Conservation (phyloP, 1,284 basidiomycete genomes). For the Leccinum subrobustum region DNA sequence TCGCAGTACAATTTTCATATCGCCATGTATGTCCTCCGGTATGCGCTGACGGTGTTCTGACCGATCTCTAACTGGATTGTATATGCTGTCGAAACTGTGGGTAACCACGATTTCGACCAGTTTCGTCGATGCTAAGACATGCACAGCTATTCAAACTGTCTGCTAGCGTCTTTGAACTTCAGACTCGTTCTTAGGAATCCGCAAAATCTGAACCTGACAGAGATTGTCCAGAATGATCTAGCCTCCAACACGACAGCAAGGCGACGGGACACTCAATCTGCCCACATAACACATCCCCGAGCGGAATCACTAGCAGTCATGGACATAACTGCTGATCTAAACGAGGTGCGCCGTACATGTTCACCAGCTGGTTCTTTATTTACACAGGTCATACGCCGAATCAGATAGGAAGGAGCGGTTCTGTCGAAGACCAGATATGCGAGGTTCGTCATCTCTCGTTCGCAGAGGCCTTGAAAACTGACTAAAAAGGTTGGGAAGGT, state of each 20-base stretch:
- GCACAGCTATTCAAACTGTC: slow-evolving; percentile 16
- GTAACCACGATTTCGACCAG: too few relatives aligned
- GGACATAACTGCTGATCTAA: neutral
- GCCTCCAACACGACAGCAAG: neutral
- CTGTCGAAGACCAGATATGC: neutral
- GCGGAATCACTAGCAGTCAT: neutral
- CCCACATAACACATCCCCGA: neutral
- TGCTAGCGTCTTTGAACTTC: slow-evolving; percentile 11
- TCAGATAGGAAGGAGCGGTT: neutral
- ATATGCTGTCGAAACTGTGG: slow-evolving; percentile 15
- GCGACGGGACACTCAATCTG: neutral
- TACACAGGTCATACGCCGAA: neutral
- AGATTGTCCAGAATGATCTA: slow-evolving; percentile 1
- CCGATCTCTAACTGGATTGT: slow-evolving; percentile 3
- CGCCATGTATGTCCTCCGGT: slow-evolving; percentile 11
- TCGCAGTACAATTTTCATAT: neutral
- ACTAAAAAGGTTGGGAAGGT: neutral
- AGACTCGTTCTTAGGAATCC: slow-evolving; percentile 1
- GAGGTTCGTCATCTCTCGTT: neutral
- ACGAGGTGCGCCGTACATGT: neutral
- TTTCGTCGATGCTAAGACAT: too few relatives aligned
- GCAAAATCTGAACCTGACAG: neutral
- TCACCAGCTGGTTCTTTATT: neutral
- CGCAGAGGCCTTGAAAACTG: neutral
- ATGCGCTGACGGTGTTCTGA: neutral